phyloP scores from a whole-genome alignment of 2,329 filamentous ascomycete genomes.

The Fusarium redolens region DNA sequence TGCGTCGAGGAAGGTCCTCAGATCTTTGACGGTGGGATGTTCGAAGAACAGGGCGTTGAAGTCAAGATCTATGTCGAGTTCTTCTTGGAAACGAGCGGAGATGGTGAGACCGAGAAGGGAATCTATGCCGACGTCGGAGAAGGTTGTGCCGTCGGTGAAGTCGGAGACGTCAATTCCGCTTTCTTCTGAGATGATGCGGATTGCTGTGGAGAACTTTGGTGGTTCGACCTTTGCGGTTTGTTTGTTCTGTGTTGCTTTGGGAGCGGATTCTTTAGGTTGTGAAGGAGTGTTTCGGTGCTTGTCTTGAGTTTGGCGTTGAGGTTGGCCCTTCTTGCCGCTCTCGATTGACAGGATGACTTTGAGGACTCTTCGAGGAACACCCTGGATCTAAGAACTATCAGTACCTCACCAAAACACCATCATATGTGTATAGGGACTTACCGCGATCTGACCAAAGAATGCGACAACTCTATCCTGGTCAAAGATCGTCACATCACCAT shows the following conservation, averaged over 20 bases:
- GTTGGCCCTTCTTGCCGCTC: slow-evolving; percentile 27
- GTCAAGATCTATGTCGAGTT: slow-evolving; percentile 66
- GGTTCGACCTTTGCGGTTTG: neutral
- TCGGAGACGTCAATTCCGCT: slow-evolving; percentile 49
- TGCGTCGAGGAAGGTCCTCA: slow-evolving; percentile 53
- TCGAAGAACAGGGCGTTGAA: slow-evolving; percentile 64
- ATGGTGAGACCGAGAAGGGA: slow-evolving; percentile 71
- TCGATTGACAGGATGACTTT: slow-evolving; percentile 35
- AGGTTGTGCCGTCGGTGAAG: slow-evolving; percentile 66
- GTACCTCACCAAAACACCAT: rapidly evolving
- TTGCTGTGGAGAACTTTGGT: slow-evolving; percentile 5
- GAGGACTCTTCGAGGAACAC: slow-evolving; percentile 34
- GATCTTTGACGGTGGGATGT: slow-evolving; percentile 63
- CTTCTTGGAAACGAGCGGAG: slow-evolving; percentile 66
- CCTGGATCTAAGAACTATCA: slow-evolving; percentile 18
- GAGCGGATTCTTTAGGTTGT: rapidly evolving
- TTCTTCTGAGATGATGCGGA: slow-evolving; percentile 35
- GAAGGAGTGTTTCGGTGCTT: neutral
- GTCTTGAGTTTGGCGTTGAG: slow-evolving; percentile 11
- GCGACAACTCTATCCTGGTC: slow-evolving; percentile 62
- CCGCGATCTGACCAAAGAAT: slow-evolving; percentile 48
- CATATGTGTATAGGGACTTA: neutral
- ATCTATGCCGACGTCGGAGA: slow-evolving; percentile 69
- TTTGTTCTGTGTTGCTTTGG: neutral
- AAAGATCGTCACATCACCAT: slow-evolving; percentile 66